Evolutionary conservation across 2,329 filamentous ascomycete genomes (phyloP).

Genomic region (Pseudogymnoascus sp.): DNA sequence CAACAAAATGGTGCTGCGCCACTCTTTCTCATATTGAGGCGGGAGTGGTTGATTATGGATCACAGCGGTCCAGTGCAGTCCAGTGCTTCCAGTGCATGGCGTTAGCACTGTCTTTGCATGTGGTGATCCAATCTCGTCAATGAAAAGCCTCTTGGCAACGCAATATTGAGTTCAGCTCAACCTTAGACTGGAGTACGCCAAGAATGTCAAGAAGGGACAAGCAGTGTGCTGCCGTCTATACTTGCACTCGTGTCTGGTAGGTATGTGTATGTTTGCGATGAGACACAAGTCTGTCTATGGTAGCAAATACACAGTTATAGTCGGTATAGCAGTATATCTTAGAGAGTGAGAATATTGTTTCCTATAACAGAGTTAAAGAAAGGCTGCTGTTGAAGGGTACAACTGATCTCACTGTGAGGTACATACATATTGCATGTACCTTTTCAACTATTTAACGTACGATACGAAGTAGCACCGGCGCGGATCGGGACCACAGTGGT

Average conservation of each 20-base stretch:
- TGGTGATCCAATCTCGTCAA: not conserved
- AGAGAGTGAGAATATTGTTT: not conserved
- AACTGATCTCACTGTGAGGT: not conserved
- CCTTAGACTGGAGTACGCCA: not conserved
- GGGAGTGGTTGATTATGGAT: not conserved
- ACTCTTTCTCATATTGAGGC: not conserved
- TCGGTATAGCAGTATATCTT: not conserved
- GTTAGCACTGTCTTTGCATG: not conserved
- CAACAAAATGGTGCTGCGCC: not conserved
- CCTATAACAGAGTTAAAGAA: not conserved
- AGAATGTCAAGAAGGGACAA: not conserved
- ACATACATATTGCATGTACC: not conserved
- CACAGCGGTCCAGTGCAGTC: not conserved
- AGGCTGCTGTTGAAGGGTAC: not conserved
- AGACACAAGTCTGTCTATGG: not conserved
- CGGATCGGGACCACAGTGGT: not conserved
- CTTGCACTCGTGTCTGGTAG: not conserved
- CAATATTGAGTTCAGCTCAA: not conserved
- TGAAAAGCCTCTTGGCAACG: not conserved
- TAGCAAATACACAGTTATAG: not conserved
- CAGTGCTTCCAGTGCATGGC: not conserved
- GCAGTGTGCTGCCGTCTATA: not conserved
- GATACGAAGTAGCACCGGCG: constrained; percentile 1
- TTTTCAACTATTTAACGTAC: not conserved
- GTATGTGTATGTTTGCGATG: not conserved